Percentiles rank a stretch among this genome's conserved stretches.
phyloP scores from a whole-genome alignment of 345 rosid species.

The Hypericum perforatum region DNA sequence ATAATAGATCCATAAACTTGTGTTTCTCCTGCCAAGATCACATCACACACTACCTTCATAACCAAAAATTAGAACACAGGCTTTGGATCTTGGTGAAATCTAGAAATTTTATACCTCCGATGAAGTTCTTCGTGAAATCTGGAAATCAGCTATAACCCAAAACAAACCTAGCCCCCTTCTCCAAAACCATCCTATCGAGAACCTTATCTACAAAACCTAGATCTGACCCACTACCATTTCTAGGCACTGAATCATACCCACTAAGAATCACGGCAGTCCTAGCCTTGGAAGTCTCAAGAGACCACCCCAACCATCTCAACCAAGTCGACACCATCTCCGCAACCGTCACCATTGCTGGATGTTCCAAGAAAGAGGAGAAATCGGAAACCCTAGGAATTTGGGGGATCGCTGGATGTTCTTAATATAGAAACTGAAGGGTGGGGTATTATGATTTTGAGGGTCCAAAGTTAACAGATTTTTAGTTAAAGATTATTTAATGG shows the following conservation, averaged over 20 bases:
- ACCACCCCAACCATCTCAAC: constrained; percentile 49
- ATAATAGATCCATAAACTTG: too few species aligned
- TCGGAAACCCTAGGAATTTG: neutral
- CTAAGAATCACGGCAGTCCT: constrained; percentile 50
- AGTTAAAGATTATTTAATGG: neutral
- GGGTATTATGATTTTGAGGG: neutral
- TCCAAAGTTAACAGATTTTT: neutral
- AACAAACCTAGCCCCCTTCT: constrained; percentile 67
- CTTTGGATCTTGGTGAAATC: too few species aligned
- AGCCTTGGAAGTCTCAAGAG: constrained; percentile 60
- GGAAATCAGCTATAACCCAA: too few species aligned
- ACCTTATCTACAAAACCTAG: constrained; percentile 37
- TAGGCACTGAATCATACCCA: constrained; percentile 37
- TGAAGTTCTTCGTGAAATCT: too few species aligned
- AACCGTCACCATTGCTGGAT: constrained; percentile 30
- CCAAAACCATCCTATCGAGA: constrained; percentile 61
- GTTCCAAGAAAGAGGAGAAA: neutral
- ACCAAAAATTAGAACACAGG: too few species aligned
- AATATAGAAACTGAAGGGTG: neutral
- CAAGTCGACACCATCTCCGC: constrained; percentile 64
- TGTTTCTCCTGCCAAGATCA: too few species aligned
- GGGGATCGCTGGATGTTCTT: neutral
- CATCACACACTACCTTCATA: too few species aligned
- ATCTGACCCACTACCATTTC: constrained; percentile 9
- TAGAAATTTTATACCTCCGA: too few species aligned